Evolutionary conservation across 2,329 filamentous ascomycete species (phyloP), one percentile per base, ranked within the genome.

Genomic region (Colletotrichum lupini): DNA sequence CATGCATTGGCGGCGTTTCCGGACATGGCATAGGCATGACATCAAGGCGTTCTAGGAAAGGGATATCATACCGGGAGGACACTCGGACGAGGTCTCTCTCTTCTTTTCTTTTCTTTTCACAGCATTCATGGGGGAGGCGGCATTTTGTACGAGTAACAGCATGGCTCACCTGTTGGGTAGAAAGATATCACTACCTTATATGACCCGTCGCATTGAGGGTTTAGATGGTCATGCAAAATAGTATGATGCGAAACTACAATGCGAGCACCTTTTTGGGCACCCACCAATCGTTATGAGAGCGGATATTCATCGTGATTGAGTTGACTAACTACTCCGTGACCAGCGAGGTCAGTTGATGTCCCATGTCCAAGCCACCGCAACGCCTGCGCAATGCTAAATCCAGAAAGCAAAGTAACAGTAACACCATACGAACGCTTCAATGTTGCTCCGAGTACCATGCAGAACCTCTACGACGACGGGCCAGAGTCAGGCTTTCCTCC

Each of bases 401-500:
- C 42, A 11, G n/a, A 42, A 59, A 32, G 6, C 35, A 37, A 5
- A 1, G 24, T 19, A 19, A 26, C 9, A 16, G 12, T 63, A 56
- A 30, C n/a, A 28, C 35, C 22, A 37, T 6, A 22, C 8, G 42
- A 32, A 26, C 24, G 55, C 55, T 57, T 16, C 37, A 19, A 42
- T 19, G 16, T 7, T 12, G 5, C 16, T 24, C 61, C 8, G 19
- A 4, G 19, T n/a, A 12, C 16, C 11, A 11, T 22, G 37, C 16
- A 42, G 37, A 19, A 5, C 22, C 49, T 72, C 11, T 22, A 74
- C 8, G 68, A 66, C 3, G 72, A 64, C n/a, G 68, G 52, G 2
- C 74, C 74, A 30, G 71, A 59, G 37, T 73, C 73, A 5, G 74
- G 74, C 32, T 74, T 67, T 4, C 69, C 76, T 14, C 73, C 69